Conservation (phyloP, 768 basidiomycete species). For the Tylopilus balloui region DNA sequence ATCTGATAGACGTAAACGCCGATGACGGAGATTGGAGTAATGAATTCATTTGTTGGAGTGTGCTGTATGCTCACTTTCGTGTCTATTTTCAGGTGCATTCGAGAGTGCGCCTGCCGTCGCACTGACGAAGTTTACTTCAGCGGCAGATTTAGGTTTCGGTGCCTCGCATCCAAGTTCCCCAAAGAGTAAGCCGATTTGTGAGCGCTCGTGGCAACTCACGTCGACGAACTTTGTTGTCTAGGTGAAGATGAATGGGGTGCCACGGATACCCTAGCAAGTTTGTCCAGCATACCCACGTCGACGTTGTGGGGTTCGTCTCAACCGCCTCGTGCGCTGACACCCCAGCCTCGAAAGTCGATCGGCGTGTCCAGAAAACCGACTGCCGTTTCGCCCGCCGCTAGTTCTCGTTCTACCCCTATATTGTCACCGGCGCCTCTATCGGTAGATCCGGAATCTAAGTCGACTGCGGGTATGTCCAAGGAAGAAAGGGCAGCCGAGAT, state of each 20-base stretch:
- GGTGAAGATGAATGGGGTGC: constrained; percentile 22
- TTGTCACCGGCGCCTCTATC: constrained; percentile 18
- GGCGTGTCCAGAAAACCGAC: constrained; percentile 1
- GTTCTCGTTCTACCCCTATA: constrained; percentile 24
- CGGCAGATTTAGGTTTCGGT: constrained; percentile 27
- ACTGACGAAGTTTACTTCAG: constrained; percentile 21
- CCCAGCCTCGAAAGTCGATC: constrained; percentile 15
- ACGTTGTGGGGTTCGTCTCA: constrained; percentile 18
- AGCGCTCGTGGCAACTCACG: neutral
- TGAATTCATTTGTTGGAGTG: constrained; percentile 9
- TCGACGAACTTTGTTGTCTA: neutral
- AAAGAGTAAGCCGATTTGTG: constrained; percentile 4
- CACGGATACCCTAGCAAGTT: constrained; percentile 8
- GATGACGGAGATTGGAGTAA: constrained; percentile 94
- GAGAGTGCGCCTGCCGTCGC: constrained; percentile 47
- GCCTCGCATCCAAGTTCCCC: constrained; percentile 12
- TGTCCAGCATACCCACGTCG: constrained; percentile 2
- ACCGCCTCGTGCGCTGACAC: constrained; percentile 17
- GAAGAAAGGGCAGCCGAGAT: constrained; percentile 95
- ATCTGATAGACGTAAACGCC: constrained; percentile 90
- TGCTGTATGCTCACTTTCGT: neutral
- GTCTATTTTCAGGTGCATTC: constrained; percentile 57
- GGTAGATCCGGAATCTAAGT: constrained; percentile 18
- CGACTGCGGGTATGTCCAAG: constrained; percentile 58
- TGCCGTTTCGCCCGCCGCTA: constrained; percentile 11